phyloP scores from a whole-genome alignment of 306 rosid species.

The Inga leiocalycina region DNA sequence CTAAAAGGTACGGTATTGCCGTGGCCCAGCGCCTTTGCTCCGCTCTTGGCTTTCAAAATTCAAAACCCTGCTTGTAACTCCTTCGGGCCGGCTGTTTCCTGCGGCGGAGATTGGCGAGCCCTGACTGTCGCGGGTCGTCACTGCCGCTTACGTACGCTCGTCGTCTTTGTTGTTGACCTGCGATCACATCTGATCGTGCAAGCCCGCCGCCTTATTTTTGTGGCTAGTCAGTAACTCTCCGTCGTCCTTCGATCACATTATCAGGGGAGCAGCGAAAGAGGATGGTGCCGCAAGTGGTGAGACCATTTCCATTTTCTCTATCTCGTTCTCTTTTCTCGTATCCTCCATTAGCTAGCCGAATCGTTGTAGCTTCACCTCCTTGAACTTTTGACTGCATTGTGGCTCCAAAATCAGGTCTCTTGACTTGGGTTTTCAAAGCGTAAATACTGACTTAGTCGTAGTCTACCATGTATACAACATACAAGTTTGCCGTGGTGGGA shows the following conservation, averaged over 20 bases:
- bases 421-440: not conserved
- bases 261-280: not conserved
- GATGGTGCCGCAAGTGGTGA: not conserved
- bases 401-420: not conserved
- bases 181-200: not conserved
- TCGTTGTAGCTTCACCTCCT: not conserved
- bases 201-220: not conserved
- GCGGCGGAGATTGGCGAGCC: not conserved
- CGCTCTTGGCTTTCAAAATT: too few species aligned
- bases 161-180: not conserved
- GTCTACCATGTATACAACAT: not conserved
- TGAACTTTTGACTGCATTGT: not conserved
- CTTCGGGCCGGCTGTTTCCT: too few species aligned
- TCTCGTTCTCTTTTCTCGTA: not conserved
- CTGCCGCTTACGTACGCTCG: not conserved
- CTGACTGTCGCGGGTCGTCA: not conserved
- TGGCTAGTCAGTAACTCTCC: not conserved
- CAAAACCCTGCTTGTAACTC: too few species aligned
- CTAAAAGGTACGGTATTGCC: too few species aligned
- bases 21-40: too few species aligned
- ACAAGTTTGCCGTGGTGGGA: not conserved
- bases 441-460: not conserved
- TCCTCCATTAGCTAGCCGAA: not conserved
- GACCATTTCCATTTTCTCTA: not conserved
- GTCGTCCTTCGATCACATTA: not conserved